These are phyloP conservation scores for Plantago coronopus DNA, from an alignment of 305 asterid genomes.

Conservation along the genomic window DNA sequence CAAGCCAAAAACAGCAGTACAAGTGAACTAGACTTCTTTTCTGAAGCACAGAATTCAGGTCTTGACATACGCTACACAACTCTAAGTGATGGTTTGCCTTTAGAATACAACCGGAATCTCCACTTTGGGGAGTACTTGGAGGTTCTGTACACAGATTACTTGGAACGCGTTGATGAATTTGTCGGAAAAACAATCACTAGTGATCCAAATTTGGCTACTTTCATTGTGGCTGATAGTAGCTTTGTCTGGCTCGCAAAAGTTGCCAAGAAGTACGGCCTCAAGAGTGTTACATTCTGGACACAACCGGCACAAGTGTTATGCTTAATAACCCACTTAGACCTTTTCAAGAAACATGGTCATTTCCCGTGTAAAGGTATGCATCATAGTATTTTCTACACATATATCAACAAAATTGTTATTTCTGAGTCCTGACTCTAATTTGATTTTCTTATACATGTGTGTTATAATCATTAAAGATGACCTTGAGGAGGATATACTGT, in stretches of 20 bases:
- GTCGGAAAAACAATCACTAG: slow-evolving; percentile 18
- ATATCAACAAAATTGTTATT: no score
- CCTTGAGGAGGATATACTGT: slow-evolving; percentile 23
- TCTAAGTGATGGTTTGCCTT: slow-evolving; percentile 33
- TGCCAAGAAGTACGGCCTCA: slow-evolving; percentile 30
- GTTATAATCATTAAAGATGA: background rate
- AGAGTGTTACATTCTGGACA: slow-evolving; percentile 37
- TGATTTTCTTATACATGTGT: no score
- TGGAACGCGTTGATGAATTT: slow-evolving; percentile 34
- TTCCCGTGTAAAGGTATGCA: slow-evolving; percentile 19
- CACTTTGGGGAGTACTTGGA: slow-evolving; percentile 32
- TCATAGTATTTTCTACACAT: no score
- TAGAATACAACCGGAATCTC: slow-evolving; percentile 23
- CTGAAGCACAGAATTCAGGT: no score
- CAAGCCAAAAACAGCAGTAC: slow-evolving; percentile 29
- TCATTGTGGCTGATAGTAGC: slow-evolving; percentile 33
- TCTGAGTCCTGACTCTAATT: no score
- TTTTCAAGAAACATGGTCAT: slow-evolving; percentile 26
- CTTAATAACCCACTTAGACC: slow-evolving; percentile 14
- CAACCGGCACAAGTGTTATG: slow-evolving; percentile 35
- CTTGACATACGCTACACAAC: slow-evolving; percentile 36
- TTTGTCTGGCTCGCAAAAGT: slow-evolving; percentile 24
- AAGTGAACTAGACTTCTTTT: slow-evolving; percentile 20
- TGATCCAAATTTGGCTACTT: background rate
- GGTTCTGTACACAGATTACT: slow-evolving; percentile 25